Evolutionary conservation across 192 early-diverging fungal genomes (phyloP).

Genomic region (Fimicolochytrium jonesii): DNA sequence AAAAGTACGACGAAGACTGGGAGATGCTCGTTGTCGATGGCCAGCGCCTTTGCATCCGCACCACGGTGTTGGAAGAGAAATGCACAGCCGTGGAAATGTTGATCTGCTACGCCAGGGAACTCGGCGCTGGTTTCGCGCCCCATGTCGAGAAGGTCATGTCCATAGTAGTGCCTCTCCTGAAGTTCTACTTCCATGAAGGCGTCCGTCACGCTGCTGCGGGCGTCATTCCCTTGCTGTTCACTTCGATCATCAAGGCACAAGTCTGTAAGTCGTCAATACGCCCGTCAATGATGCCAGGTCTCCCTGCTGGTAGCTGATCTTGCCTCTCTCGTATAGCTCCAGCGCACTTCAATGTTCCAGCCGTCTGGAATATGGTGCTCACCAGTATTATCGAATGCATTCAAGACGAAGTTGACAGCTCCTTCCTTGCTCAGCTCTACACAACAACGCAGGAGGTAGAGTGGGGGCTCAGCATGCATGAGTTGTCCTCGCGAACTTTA

Average conservation of each 20-base stretch:
- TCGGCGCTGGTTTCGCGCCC: constrained; percentile 82
- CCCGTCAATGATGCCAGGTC: not conserved
- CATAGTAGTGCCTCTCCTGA: constrained; percentile 83
- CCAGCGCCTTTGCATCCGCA: constrained; percentile 90
- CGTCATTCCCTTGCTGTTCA: constrained; percentile 76
- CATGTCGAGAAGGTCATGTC: constrained; percentile 81
- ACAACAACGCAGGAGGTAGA: constrained; percentile 55
- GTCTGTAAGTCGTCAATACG: constrained; percentile 6
- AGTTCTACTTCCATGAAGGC: constrained; percentile 98
- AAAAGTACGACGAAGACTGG: constrained; percentile 95
- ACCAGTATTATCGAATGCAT: constrained; percentile 77
- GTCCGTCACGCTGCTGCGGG: constrained; percentile 84
- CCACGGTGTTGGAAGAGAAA: constrained; percentile 95
- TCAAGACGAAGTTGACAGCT: constrained; percentile 73
- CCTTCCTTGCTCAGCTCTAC: constrained; percentile 75
- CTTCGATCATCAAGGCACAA: constrained; percentile 37
- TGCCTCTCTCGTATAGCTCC: not conserved
- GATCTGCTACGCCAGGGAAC: constrained; percentile 86
- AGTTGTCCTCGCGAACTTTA: constrained; percentile 21
- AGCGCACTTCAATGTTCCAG: constrained; percentile 34
- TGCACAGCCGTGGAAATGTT: constrained; percentile 98
- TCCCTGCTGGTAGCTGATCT: too few relatives aligned
- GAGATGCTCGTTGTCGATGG: constrained; percentile 89
- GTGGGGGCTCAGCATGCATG: too few relatives aligned
- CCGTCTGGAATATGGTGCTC: constrained; percentile 71